Base-by-base conservation (phyloP, 1,284 basidiomycete genomes). In the Ceratobasidium sp. region DNA sequence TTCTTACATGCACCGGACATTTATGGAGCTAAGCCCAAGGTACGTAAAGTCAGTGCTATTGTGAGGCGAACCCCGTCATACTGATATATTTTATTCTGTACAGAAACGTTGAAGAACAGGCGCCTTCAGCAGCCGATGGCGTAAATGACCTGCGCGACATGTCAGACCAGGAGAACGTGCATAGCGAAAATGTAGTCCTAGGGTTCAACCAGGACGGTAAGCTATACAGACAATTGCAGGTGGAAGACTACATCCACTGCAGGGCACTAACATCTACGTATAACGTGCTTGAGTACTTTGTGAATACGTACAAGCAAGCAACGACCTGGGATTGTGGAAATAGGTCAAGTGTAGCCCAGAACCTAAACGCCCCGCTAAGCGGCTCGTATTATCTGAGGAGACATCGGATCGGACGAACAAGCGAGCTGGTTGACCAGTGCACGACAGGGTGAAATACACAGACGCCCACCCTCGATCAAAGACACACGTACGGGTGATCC, bases 201-300 rank as follows among this genome's bases (percentile, higher is more conserved):
- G 33, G 15, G 13, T 56, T 70, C 26, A 18, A 70, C n/a, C 9
- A 49, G 9, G 13, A 40, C 26, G 68, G 68, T 6, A 26, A 28
- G 20, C 23, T 70, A 33, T 23, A 40, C 13, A 23, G n/a, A n/a
- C n/a, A 20, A 18, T 70, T 51, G 20, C 68, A 70, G n/a, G 49
- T 70, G 23, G 68, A 55, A 5, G 68, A 70, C 49, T 70, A 70
- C 40, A 53, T 55, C 5, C 56, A 56, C 39, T 23, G 68, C 13
- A 51, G 49, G 3, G 26, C 15, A n/a, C 46, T 53, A 56, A 26
- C 28, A 15, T 15, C 6, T n/a, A 5, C 33, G 9, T 70, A 56
- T 39, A 70, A 55, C 39, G 10, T 70, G 15, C 23, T 70, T 5
- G 68, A 70, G 18, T 70, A 70, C 33, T 70, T 70, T 40, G 68